Percentiles rank a stretch among this genome's conserved stretches.
These are phyloP conservation scores for Chaetoscypha palmicola DNA, from an alignment of 2,329 filamentous ascomycete species.

Conservation along the genomic window DNA sequence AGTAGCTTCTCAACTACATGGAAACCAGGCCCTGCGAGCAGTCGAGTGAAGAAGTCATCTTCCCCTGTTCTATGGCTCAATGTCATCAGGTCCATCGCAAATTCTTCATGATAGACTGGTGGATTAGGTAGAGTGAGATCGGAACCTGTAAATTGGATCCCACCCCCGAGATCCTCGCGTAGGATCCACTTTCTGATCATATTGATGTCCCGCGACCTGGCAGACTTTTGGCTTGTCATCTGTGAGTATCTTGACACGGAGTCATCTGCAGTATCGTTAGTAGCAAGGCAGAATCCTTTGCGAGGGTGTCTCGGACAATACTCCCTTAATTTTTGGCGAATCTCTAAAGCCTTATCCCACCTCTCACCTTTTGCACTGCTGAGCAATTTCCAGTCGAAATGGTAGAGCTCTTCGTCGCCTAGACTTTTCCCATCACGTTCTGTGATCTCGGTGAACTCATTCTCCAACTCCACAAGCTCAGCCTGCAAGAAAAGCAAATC, in stretches of 20 bases:
- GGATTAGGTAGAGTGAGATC: conserved; percentile 3
- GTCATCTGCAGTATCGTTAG: conserved; percentile 5
- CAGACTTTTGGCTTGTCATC: background rate
- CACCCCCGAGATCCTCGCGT: conserved; percentile 8
- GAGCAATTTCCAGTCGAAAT: conserved; percentile 10
- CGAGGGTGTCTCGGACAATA: conserved; percentile 8
- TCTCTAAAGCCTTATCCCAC: conserved; percentile 10
- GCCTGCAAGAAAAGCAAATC: conserved; percentile 14
- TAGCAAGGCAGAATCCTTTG: background rate
- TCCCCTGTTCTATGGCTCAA: conserved; percentile 6
- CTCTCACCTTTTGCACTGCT: conserved; percentile 11
- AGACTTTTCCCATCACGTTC: background rate
- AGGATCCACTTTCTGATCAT: conserved; percentile 8
- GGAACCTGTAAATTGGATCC: conserved; percentile 1
- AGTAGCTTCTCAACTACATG: conserved; percentile 1
- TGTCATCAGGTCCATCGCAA: conserved; percentile 4
- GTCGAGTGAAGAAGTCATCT: conserved; percentile 8
- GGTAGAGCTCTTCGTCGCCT: conserved; percentile 8
- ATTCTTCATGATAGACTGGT: conserved; percentile 1
- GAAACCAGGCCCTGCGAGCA: conserved; percentile 8
- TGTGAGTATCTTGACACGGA: conserved; percentile 2
- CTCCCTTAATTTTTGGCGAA: conserved; percentile 11
- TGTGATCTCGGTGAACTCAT: background rate
- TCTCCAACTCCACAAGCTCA: conserved; percentile 8
- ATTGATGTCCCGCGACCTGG: conserved; percentile 6